Evolutionary conservation across 768 basidiomycete genomes (phyloP).

Genomic region (Nidularia pulvinata): DNA sequence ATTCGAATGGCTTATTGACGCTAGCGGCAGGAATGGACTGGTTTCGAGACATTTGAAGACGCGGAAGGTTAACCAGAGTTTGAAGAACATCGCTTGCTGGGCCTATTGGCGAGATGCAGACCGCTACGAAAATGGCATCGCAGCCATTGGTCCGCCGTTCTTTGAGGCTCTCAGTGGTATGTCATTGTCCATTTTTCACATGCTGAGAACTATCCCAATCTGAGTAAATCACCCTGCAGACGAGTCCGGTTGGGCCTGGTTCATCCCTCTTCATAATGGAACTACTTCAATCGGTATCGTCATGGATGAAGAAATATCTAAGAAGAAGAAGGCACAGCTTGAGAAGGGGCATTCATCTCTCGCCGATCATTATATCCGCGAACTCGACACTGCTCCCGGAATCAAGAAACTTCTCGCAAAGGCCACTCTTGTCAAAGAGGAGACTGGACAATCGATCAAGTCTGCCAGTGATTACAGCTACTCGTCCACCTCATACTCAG

Average conservation of each 20-base stretch:
- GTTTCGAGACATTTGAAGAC: constrained; percentile 49
- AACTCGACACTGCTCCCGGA: constrained; percentile 29
- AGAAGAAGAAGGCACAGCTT: constrained; percentile 13
- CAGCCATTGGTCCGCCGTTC: constrained; percentile 37
- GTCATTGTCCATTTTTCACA: constrained; percentile 4
- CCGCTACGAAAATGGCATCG: constrained; percentile 30
- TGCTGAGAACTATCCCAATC: neutral
- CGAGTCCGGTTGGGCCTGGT: constrained; percentile 50
- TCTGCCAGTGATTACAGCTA: constrained; percentile 31
- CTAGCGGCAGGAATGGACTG: constrained; percentile 54
- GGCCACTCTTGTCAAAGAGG: constrained; percentile 12
- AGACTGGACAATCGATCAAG: constrained; percentile 11
- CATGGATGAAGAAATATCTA: constrained; percentile 23
- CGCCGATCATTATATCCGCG: constrained; percentile 27
- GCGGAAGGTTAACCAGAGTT: constrained; percentile 43
- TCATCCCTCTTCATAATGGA: constrained; percentile 41
- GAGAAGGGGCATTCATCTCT: constrained; percentile 8
- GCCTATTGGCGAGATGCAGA: constrained; percentile 47
- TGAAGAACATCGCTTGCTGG: constrained; percentile 61
- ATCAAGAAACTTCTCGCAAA: constrained; percentile 21
- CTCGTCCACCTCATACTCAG: constrained; percentile 23
- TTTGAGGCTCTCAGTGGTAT: constrained; percentile 54
- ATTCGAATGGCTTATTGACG: constrained; percentile 61
- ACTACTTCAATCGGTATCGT: constrained; percentile 41
- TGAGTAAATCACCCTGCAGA: constrained; percentile 20